Conservation (phyloP, 805 yeast genomes). For the Candida peoriensis region DNA sequence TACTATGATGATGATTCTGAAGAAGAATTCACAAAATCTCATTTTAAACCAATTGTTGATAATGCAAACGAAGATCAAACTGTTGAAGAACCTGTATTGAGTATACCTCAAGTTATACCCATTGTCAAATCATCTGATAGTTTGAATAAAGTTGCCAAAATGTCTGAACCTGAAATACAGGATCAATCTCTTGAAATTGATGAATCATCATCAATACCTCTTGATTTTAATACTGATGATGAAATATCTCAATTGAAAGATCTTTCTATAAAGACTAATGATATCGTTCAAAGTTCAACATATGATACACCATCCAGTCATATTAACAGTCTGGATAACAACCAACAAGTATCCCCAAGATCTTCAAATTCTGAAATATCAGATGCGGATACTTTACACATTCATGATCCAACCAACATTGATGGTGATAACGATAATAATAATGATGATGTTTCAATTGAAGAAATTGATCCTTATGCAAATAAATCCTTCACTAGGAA, state of each 20-base stretch:
- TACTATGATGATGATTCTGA: no score
- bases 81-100: no score
- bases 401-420: constrained; percentile 10
- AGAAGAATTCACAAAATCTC: no score
- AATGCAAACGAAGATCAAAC: no score
- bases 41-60: no score
- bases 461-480: constrained; percentile 2
- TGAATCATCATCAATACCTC: neutral
- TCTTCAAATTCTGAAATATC: constrained; percentile 16
- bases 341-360: constrained; percentile 5
- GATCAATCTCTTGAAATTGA: neutral
- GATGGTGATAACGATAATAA: constrained; percentile 1
- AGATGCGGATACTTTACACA: constrained; percentile 22
- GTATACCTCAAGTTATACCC: no score
- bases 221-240: neutral
- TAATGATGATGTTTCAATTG: constrained; percentile 2
- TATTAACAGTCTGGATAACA: neutral
- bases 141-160: no score
- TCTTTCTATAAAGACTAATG: constrained; percentile 2
- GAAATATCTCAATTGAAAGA: constrained; percentile 2
- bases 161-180: no score
- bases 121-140: no score
- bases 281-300: no score
- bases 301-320: no score
- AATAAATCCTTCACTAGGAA: neutral